Evolutionary conservation across 1,284 basidiomycete species (phyloP).

Genomic region (Cryptococcus neoformans): DNA sequence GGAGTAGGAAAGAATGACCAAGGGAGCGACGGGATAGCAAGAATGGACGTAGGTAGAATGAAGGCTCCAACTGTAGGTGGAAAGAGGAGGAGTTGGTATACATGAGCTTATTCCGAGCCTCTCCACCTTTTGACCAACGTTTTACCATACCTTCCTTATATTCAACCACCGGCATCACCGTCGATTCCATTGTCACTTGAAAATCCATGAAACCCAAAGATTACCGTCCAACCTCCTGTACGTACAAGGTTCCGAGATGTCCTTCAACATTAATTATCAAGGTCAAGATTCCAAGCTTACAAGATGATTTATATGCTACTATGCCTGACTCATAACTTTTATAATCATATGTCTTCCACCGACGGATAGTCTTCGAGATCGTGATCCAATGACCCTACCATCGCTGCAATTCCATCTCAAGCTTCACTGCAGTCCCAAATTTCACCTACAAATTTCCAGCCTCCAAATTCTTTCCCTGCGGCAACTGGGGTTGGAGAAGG

Average conservation of each 20-base stretch:
- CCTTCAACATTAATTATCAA: background rate
- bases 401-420: slow-evolving; percentile 2
- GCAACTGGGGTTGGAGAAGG: too few species aligned
- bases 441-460: background rate
- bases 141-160: background rate
- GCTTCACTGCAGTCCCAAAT: background rate
- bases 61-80: slow-evolving; percentile 35
- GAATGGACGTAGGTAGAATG: slow-evolving; percentile 8
- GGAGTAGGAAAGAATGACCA: slow-evolving; percentile 10
- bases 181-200: background rate
- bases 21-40: background rate
- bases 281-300: background rate
- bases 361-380: slow-evolving; percentile 9
- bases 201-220: slow-evolving; percentile 14
- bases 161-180: background rate
- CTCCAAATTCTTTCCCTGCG: too few species aligned
- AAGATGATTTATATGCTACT: background rate
- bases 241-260: slow-evolving; percentile 9
- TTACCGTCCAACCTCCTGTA: slow-evolving; percentile 38
- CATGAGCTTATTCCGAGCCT: slow-evolving; percentile 9
- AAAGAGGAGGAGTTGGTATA: slow-evolving; percentile 25
- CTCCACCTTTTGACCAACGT: background rate
- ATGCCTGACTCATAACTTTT: background rate
- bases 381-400: slow-evolving; percentile 10
- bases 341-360: background rate